A percentile compares a stretch with the other conserved stretches of the same genome.
Conservation (phyloP, 495 filamentous ascomycete genomes). For the Annulohypoxylon maeteangense region DNA sequence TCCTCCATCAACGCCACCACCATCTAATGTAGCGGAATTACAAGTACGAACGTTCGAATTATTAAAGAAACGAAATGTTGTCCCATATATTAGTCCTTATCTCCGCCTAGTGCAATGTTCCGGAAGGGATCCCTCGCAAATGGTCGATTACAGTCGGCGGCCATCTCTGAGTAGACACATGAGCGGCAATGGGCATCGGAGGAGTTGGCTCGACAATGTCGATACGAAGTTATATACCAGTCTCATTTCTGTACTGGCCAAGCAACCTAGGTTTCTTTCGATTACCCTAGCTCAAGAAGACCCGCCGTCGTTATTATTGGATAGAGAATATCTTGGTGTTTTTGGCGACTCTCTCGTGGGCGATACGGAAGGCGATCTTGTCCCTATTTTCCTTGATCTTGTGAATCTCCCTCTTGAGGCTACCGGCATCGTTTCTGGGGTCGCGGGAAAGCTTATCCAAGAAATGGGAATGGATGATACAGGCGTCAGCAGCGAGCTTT, state of each 20-base stretch:
- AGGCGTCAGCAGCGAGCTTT: slow-evolving; percentile 78
- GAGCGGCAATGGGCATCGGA: slow-evolving; percentile 48
- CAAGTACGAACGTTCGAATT: slow-evolving; percentile 83
- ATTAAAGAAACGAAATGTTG: slow-evolving; percentile 76
- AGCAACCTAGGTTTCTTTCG: slow-evolving; percentile 82
- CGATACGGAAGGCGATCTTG: slow-evolving; percentile 78
- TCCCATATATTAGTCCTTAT: slow-evolving; percentile 72
- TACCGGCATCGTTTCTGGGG: slow-evolving; percentile 92
- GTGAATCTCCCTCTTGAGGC: slow-evolving; percentile 84
- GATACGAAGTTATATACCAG: slow-evolving; percentile 74
- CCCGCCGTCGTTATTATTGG: slow-evolving; percentile 82
- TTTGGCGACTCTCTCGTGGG: slow-evolving; percentile 80
- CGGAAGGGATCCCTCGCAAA: slow-evolving; percentile 58
- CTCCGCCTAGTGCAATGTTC: slow-evolving; percentile 88
- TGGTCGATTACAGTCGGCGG: slow-evolving; percentile 47
- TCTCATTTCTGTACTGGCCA: slow-evolving; percentile 73
- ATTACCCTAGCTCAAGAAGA: slow-evolving; percentile 87
- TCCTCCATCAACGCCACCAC: slow-evolving; percentile 77
- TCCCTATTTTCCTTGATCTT: slow-evolving; percentile 91
- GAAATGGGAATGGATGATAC: slow-evolving; percentile 60
- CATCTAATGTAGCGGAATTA: slow-evolving; percentile 78
- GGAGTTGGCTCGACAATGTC: slow-evolving; percentile 61
- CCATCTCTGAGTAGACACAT: slow-evolving; percentile 32
- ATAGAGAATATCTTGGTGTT: slow-evolving; percentile 73
- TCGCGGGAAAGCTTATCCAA: slow-evolving; percentile 79